A percentile compares a stretch with the other conserved stretches of the same genome.
phyloP scores from a whole-genome alignment of 2,329 filamentous ascomycete species.

The Exophiala lecanii-corni region DNA sequence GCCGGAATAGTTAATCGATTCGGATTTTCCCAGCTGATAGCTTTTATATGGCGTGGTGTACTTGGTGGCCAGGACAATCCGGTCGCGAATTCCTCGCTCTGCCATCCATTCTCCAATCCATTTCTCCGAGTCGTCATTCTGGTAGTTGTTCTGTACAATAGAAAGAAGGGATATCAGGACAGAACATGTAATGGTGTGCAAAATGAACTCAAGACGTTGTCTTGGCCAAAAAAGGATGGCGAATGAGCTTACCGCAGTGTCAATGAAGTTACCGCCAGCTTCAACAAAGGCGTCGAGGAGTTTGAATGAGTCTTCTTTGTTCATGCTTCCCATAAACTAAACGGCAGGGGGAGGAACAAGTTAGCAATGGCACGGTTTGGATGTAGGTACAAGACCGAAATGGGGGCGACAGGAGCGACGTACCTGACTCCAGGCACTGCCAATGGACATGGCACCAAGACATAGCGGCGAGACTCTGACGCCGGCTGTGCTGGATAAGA shows the following conservation, averaged over 20 bases:
- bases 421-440: slow-evolving; percentile 31
- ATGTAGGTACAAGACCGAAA: neutral
- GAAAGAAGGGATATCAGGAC: slow-evolving; percentile 53
- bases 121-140: slow-evolving; percentile 57
- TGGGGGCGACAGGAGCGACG: neutral
- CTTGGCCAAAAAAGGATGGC: too few relatives aligned
- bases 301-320: slow-evolving; percentile 56
- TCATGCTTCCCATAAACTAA: slow-evolving; percentile 43
- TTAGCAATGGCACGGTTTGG: too few relatives aligned
- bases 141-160: slow-evolving; percentile 60
- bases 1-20: slow-evolving; percentile 41
- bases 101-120: slow-evolving; percentile 61
- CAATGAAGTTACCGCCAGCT: slow-evolving; percentile 69
- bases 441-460: slow-evolving; percentile 37
- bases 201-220: neutral
- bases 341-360: neutral
- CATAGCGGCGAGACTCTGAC: slow-evolving; percentile 63
- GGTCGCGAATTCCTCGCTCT: slow-evolving; percentile 40
- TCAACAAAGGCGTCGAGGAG: slow-evolving; percentile 63
- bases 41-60: slow-evolving; percentile 42
- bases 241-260: slow-evolving; percentile 50
- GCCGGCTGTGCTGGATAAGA: slow-evolving; percentile 61
- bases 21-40: slow-evolving; percentile 31
- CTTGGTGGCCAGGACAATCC: slow-evolving; percentile 52
- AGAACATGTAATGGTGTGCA: slow-evolving; percentile 48